Base-by-base conservation (phyloP, 139 green algal genomes). In the Coelastrella sp. region DNA sequence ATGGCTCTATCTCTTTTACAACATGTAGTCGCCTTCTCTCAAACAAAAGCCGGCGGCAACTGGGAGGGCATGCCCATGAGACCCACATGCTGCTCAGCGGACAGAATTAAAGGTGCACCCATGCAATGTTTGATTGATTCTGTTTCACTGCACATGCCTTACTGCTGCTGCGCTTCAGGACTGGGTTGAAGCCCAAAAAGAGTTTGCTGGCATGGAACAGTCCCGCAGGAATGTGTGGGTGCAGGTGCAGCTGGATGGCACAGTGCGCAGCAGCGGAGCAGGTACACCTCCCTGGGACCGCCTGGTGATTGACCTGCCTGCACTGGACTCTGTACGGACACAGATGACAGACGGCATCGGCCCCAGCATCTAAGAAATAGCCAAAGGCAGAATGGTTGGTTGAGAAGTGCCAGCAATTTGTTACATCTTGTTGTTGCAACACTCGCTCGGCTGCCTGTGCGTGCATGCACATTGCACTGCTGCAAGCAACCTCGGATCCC, bases 241-340 rank as follows among this genome's bases (percentile, higher is more conserved):
- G 25, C 88, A 91, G 81, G 90, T 99, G 73, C 96, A 99, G 88
- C 92, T 99, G 60, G 97, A 99, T 91, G 97, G 97, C 22, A 95
- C 92, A 10, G 96, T 99, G 79, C 93, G 97, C 8, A 88, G 91
- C 57, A 97, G 93, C 80, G 97, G 96, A 15, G 19, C 81, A 8
- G 97, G 97, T 35, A 89, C 83, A 4, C 97, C 97, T 7, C 94
- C 94, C 25, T 99, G 97, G 96, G 56, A 92, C 19, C 86, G 93
- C 49, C 92, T 99, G n/a, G 35, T 98, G 22, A 91, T 91, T 12
- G 97, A 99, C 73, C 85, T 99, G 72, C 95, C 97, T 6, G 63
- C 90, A 59, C 86, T 99, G 10, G 93, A 95, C 82, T 88, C 75
- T 24, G 72, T 99, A 8, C 92, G 94, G 20, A 98, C 97, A 5